These are phyloP conservation scores for Cylindrotheca closterium DNA, from an alignment of 108 stramenopile genomes.

Conservation along the genomic window DNA sequence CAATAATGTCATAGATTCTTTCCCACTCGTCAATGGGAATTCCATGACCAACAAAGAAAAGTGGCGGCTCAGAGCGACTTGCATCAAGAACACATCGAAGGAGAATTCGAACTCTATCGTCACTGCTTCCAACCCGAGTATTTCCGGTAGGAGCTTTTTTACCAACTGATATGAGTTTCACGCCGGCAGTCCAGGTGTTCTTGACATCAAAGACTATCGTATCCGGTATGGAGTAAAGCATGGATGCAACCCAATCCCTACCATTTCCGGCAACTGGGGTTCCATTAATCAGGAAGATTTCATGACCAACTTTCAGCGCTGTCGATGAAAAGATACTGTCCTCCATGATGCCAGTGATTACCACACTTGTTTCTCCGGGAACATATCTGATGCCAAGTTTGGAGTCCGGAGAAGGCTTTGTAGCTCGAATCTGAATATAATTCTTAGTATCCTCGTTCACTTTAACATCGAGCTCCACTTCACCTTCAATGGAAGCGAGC, in stretches of 20 bases:
- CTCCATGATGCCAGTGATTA: not conserved
- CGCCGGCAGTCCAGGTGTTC: not conserved
- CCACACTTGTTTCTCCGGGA: not conserved
- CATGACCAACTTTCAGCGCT: not conserved
- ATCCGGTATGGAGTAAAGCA: not conserved
- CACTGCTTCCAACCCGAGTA: not conserved
- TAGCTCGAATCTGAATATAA: not conserved
- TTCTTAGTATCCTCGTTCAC: too few species aligned
- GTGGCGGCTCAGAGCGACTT: not conserved
- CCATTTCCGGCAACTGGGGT: not conserved
- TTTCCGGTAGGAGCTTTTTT: too few species aligned
- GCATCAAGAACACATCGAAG: not conserved
- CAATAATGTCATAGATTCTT: not conserved
- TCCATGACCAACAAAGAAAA: not conserved
- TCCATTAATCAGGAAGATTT: not conserved
- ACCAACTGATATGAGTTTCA: too few species aligned
- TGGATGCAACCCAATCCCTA: not conserved
- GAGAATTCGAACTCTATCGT: not conserved
- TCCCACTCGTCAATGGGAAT: not conserved
- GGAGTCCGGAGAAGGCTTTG: not conserved
- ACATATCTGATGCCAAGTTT: not conserved
- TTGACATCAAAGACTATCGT: not conserved
- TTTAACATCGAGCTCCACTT: too few species aligned
- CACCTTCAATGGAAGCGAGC: not conserved
- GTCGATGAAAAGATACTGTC: not conserved